A percentile compares a stretch with the other conserved stretches of the same genome.
These are phyloP conservation scores for Trichoderma afroharzianum DNA, from an alignment of 2,329 filamentous ascomycete genomes.

Conservation along the genomic window DNA sequence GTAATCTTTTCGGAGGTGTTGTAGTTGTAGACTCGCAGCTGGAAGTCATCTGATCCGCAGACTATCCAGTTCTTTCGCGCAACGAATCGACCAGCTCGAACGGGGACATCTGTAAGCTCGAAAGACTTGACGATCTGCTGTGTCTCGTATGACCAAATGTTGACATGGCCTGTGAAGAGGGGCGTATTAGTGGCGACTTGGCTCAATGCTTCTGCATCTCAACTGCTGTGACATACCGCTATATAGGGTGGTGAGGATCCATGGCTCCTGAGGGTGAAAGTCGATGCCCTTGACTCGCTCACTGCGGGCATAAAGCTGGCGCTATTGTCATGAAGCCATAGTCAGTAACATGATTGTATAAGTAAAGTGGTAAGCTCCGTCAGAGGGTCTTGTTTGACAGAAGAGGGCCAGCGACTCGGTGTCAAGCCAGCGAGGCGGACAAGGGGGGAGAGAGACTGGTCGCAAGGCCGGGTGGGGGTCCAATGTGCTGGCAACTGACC, in stretches of 20 bases:
- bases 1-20: constrained; percentile 99
- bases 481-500: constrained; percentile 28
- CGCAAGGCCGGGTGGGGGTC: not conserved
- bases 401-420: not conserved
- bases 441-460: not conserved
- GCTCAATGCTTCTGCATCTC: not conserved
- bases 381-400: not conserved
- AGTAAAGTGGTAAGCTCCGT: not conserved
- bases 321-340: constrained; percentile 28
- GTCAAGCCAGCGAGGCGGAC: not conserved
- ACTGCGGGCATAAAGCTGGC: constrained; percentile 65
- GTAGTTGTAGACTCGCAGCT: constrained; percentile 91
- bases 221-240: constrained; percentile 60
- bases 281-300: constrained; percentile 97
- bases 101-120: constrained; percentile 96
- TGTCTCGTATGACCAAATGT: constrained; percentile 98
- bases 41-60: constrained; percentile 91
- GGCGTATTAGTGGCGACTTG: not conserved
- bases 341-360: not conserved
- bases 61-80: constrained; percentile 99
- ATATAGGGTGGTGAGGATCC: constrained; percentile 94
- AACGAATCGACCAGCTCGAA: constrained; percentile 93
- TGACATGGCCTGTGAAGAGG: constrained; percentile 75
- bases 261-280: constrained; percentile 95
- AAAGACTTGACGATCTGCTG: constrained; percentile 98